These are phyloP conservation scores for Lathyrus sativus DNA, from an alignment of 306 rosid species.

Conservation along the genomic window DNA sequence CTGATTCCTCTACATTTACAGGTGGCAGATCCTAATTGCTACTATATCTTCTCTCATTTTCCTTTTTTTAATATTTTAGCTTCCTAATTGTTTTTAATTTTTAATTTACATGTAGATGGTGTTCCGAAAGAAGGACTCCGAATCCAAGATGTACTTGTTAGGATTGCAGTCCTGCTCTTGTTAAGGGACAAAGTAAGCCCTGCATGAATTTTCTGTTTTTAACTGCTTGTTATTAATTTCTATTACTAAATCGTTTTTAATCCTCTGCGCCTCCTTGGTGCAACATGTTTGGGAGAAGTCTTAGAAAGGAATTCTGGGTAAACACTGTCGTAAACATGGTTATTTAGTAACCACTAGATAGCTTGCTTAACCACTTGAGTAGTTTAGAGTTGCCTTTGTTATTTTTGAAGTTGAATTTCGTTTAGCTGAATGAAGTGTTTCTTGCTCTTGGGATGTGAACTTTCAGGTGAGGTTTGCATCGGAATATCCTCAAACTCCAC, in stretches of 20 bases:
- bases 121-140: slow-evolving; percentile 99
- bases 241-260: slow-evolving; percentile 13
- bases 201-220: slow-evolving; percentile 9
- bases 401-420: slow-evolving; percentile 20
- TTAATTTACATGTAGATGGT: slow-evolving; percentile 67
- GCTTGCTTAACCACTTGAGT: slow-evolving; percentile 2
- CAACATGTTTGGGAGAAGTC: slow-evolving; percentile 15
- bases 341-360: not conserved
- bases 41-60: slow-evolving; percentile 14
- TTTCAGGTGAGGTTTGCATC: slow-evolving; percentile 65
- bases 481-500: slow-evolving; percentile 60
- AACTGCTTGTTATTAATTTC: slow-evolving; percentile 6
- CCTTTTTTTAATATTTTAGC: not conserved
- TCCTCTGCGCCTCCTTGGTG: not conserved
- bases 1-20: slow-evolving; percentile 77
- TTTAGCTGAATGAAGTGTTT: slow-evolving; percentile 29
- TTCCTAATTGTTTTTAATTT: slow-evolving; percentile 29
- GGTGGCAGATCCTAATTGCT: slow-evolving; percentile 56
- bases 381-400: not conserved
- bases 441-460: slow-evolving; percentile 39
- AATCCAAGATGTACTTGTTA: slow-evolving; percentile 84
- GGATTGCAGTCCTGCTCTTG: slow-evolving; percentile 77
- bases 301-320: slow-evolving; percentile 3
- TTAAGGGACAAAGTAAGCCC: slow-evolving; percentile 81
- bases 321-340: not conserved